Evolutionary conservation across 805 yeast species (phyloP).

Genomic region (Myxozyma nipponensis): DNA sequence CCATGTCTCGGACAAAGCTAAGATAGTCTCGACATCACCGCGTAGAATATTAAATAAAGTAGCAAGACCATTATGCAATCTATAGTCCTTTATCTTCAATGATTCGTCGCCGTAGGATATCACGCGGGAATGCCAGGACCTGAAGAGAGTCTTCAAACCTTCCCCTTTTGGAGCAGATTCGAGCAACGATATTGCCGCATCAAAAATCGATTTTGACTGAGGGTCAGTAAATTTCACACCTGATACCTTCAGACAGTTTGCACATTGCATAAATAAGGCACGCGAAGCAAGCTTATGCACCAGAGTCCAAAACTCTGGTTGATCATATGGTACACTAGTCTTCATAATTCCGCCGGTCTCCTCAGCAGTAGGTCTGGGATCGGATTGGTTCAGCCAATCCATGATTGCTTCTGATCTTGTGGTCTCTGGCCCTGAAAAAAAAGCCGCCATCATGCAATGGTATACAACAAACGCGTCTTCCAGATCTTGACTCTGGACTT

Average conservation of each 20-base stretch:
- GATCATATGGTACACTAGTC: slow-evolving; percentile 19
- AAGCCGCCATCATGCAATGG: slow-evolving; percentile 28
- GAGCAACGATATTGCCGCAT: slow-evolving; percentile 25
- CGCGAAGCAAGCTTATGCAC: slow-evolving; percentile 27
- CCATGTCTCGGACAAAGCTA: slow-evolving; percentile 33
- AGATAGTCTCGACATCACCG: slow-evolving; percentile 34
- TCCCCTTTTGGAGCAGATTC: slow-evolving; percentile 31
- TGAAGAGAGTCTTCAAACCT: slow-evolving; percentile 20
- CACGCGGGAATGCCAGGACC: slow-evolving; percentile 33
- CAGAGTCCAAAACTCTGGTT: slow-evolving; percentile 29
- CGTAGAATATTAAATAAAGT: slow-evolving; percentile 31
- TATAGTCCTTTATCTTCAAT: slow-evolving; percentile 22
- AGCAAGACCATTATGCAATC: slow-evolving; percentile 25
- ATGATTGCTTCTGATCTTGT: slow-evolving; percentile 28
- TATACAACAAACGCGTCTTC: slow-evolving; percentile 29
- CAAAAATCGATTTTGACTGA: slow-evolving; percentile 15
- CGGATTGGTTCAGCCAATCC: slow-evolving; percentile 33
- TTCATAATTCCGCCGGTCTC: slow-evolving; percentile 26
- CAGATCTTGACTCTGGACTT: slow-evolving; percentile 14
- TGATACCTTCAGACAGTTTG: slow-evolving; percentile 16
- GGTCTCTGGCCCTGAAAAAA: slow-evolving; percentile 18
- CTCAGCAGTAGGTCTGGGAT: slow-evolving; percentile 29
- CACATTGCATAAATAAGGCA: slow-evolving; percentile 28
- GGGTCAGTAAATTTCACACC: slow-evolving; percentile 28
- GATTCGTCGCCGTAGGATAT: slow-evolving; percentile 26